Evolutionary conservation across 306 rosid species (phyloP).

Genomic region (Inga oerstediana): DNA sequence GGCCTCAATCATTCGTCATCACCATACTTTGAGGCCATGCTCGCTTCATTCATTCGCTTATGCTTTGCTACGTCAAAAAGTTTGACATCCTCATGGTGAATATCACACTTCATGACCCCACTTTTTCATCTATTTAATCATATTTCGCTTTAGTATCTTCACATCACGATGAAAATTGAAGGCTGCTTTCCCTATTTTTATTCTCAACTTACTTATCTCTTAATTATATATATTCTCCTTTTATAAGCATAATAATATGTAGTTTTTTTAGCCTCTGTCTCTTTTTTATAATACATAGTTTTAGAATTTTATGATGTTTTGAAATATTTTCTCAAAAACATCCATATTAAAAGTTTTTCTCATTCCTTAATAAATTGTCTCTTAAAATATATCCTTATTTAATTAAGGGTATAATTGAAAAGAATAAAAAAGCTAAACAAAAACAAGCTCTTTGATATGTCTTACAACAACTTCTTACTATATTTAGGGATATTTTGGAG

Average conservation of each 20-base stretch:
- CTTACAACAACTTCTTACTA: too few relatives aligned
- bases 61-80: background rate
- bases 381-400: too few relatives aligned
- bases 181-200: background rate
- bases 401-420: background rate
- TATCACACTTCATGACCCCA: background rate
- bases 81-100: background rate
- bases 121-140: background rate
- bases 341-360: background rate
- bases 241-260: too few relatives aligned
- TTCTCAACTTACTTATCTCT: background rate
- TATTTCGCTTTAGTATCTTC: background rate
- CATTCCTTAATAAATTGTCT: too few relatives aligned
- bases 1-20: constrained; percentile 15
- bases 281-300: too few relatives aligned
- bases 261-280: too few relatives aligned
- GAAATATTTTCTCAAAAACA: too few relatives aligned
- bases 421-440: too few relatives aligned
- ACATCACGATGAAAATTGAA: background rate
- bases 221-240: too few relatives aligned
- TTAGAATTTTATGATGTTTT: too few relatives aligned
- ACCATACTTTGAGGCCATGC: background rate
- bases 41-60: background rate
- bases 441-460: too few relatives aligned
- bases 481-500: background rate